Percentiles rank a stretch among this genome's conserved stretches.
These are phyloP conservation scores for Dendryphion nanum DNA, from an alignment of 2,329 filamentous ascomycete species.

Conservation along the genomic window DNA sequence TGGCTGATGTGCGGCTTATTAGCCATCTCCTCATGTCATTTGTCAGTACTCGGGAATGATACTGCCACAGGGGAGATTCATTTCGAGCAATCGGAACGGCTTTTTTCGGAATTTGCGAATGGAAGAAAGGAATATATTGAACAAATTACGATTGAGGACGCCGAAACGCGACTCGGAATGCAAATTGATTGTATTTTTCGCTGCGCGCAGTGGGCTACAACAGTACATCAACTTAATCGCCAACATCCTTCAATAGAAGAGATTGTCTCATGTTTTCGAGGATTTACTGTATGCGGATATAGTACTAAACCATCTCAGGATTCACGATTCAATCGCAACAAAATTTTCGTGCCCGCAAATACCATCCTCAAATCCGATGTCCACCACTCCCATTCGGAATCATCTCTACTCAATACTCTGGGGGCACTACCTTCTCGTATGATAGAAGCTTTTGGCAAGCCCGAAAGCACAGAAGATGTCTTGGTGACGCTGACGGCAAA, in stretches of 20 bases:
- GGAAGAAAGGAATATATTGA: slow-evolving; percentile 4
- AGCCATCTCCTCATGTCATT: slow-evolving; percentile 20
- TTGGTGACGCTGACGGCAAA: slow-evolving; percentile 20
- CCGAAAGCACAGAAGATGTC: slow-evolving; percentile 13
- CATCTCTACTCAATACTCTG: slow-evolving; percentile 10
- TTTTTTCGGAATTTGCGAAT: slow-evolving; percentile 6
- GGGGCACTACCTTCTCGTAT: slow-evolving; percentile 15
- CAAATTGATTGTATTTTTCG: not conserved
- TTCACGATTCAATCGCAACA: slow-evolving; percentile 4
- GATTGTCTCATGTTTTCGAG: not conserved
- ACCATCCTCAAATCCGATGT: slow-evolving; percentile 5
- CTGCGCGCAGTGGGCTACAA: not conserved
- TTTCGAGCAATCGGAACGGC: slow-evolving; percentile 4
- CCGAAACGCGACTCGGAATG: not conserved
- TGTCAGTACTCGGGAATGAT: slow-evolving; percentile 10
- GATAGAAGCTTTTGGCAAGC: slow-evolving; percentile 14
- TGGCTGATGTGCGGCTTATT: slow-evolving; percentile 30
- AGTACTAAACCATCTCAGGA: no score
- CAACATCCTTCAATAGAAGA: not conserved
- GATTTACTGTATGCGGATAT: no score
- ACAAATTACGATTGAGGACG: not conserved
- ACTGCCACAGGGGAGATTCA: slow-evolving; percentile 1
- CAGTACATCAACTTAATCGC: not conserved
- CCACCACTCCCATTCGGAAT: not conserved
- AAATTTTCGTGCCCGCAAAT: slow-evolving; percentile 5